phyloP scores from a whole-genome alignment of 371 early-diverging fungal species.

The Mortierella sp. region DNA sequence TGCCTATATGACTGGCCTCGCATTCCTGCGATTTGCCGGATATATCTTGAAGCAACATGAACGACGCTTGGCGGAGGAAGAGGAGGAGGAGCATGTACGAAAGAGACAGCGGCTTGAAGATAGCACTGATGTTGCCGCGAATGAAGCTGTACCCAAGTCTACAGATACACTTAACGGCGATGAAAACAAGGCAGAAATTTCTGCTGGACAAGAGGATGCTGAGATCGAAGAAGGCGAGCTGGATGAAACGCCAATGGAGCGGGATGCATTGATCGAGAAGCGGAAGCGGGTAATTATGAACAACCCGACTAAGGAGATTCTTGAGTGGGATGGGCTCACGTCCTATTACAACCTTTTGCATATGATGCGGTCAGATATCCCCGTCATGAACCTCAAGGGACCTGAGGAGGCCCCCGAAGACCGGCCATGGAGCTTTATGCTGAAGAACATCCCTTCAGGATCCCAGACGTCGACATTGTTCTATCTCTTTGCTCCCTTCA shows the following conservation, averaged over 20 bases:
- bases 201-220: constrained; percentile 2
- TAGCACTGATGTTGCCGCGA: background rate
- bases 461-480: constrained; percentile 54
- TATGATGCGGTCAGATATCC: constrained; percentile 60
- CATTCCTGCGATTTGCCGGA: constrained; percentile 67
- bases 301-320: constrained; percentile 27
- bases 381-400: constrained; percentile 59
- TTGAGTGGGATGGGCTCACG: constrained; percentile 25
- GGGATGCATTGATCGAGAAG: constrained; percentile 21
- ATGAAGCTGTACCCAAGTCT: background rate
- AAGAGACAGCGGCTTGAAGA: constrained; percentile 22
- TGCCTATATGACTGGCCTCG: constrained; percentile 74
- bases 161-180: constrained; percentile 3
- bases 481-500: constrained; percentile 54
- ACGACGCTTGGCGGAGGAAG: constrained; percentile 2
- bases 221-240: constrained; percentile 30
- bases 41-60: constrained; percentile 58
- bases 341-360: constrained; percentile 57
- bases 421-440: constrained; percentile 53
- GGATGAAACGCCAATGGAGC: constrained; percentile 27
- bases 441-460: constrained; percentile 59
- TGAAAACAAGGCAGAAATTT: background rate
- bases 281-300: constrained; percentile 31
- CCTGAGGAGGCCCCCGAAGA: constrained; percentile 53
- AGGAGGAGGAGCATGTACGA: constrained; percentile 21